phyloP scores from a whole-genome alignment of 768 basidiomycete genomes.

The Auricularia cornea region DNA sequence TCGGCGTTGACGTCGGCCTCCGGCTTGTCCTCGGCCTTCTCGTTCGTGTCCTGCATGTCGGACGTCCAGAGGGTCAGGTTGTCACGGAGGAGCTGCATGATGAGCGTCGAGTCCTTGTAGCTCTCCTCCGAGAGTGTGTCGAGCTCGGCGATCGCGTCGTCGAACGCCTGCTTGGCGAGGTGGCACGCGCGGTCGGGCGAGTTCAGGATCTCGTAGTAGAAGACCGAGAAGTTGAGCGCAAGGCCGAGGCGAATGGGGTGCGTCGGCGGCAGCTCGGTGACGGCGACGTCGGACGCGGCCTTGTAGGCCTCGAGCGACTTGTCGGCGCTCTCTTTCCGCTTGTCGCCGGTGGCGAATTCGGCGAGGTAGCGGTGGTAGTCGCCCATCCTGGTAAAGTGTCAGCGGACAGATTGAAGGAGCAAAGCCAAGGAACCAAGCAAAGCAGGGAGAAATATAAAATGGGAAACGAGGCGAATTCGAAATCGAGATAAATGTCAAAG shows the following conservation, averaged over 20 bases:
- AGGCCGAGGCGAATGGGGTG: slow-evolving; percentile 85
- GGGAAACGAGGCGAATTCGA: too few species aligned
- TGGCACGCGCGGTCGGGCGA: slow-evolving; percentile 83
- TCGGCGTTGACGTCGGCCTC: slow-evolving; percentile 1
- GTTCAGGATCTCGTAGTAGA: slow-evolving; percentile 81
- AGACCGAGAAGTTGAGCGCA: slow-evolving; percentile 90
- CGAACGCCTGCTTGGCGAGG: slow-evolving; percentile 86
- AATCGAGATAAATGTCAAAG: too few species aligned
- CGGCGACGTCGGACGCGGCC: slow-evolving; percentile 75
- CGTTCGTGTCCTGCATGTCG: slow-evolving; percentile 43
- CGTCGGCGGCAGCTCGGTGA: slow-evolving; percentile 60
- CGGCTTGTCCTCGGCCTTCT: slow-evolving; percentile 4
- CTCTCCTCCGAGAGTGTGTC: slow-evolving; percentile 45
- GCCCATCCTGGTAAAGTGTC: slow-evolving; percentile 66
- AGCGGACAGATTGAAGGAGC: too few species aligned
- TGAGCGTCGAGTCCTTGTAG: slow-evolving; percentile 73
- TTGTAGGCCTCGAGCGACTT: slow-evolving; percentile 80
- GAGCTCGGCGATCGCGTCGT: slow-evolving; percentile 74
- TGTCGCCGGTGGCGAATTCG: slow-evolving; percentile 68
- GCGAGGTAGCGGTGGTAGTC: slow-evolving; percentile 90
- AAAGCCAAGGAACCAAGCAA: too few species aligned
- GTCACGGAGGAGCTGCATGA: slow-evolving; percentile 73
- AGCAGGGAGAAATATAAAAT: too few species aligned
- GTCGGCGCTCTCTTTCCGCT: slow-evolving; percentile 60
- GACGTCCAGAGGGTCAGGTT: slow-evolving; percentile 81